A percentile compares a stretch with the other conserved stretches of the same genome.
These are phyloP conservation scores for Salix udensis DNA, from an alignment of 345 rosid genomes.

Conservation along the genomic window DNA sequence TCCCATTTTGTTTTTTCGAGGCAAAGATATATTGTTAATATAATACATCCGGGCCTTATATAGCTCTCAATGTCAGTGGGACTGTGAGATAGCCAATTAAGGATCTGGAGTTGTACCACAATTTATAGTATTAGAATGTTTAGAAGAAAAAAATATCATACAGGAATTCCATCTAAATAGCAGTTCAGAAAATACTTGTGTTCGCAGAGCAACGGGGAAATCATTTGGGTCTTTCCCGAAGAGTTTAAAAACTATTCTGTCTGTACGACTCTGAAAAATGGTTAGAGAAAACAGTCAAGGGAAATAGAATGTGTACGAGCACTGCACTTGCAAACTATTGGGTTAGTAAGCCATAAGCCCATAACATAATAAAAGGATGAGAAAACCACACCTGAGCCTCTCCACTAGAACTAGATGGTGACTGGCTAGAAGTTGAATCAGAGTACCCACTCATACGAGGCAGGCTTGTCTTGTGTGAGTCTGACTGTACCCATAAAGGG, in stretches of 20 bases:
- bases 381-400: slow-evolving; percentile 65
- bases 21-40: slow-evolving; percentile 81
- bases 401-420: slow-evolving; percentile 88
- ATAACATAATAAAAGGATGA: not conserved
- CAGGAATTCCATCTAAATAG: slow-evolving; percentile 3
- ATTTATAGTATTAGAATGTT: slow-evolving; percentile 13
- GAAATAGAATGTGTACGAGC: slow-evolving; percentile 4
- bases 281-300: slow-evolving; percentile 16
- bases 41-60: slow-evolving; percentile 92
- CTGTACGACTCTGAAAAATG: slow-evolving; percentile 74
- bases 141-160: not conserved
- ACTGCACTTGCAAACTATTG: not conserved
- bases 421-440: slow-evolving; percentile 81
- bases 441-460: slow-evolving; percentile 81
- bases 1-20: slow-evolving; percentile 80
- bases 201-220: slow-evolving; percentile 73
- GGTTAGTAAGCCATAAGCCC: not conserved
- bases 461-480: slow-evolving; percentile 75
- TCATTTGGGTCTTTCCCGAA: slow-evolving; percentile 94
- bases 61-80: slow-evolving; percentile 98
- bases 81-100: slow-evolving; percentile 89
- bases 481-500: slow-evolving; percentile 66
- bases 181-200: slow-evolving; percentile 52
- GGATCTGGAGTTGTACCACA: slow-evolving; percentile 52
- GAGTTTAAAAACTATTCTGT: slow-evolving; percentile 81